A percentile compares a stretch with the other conserved stretches of the same genome.
These are phyloP conservation scores for Fusarium stilboides DNA, from an alignment of 2,329 filamentous ascomycete species.

Conservation along the genomic window DNA sequence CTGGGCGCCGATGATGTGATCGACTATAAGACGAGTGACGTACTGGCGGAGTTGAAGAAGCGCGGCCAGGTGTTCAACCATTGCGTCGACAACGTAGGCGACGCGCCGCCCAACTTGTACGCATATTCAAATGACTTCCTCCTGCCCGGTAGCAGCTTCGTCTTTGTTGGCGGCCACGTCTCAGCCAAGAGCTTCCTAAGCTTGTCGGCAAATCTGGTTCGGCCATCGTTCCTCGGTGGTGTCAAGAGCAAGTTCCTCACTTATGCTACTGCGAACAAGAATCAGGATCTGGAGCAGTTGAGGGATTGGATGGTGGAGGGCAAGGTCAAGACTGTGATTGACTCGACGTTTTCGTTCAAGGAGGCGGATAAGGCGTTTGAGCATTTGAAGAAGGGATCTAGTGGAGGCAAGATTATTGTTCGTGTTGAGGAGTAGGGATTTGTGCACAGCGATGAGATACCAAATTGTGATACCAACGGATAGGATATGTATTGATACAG, in stretches of 20 bases:
- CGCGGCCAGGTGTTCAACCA: slow-evolving; percentile 65
- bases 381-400: slow-evolving; percentile 71
- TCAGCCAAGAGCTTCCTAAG: slow-evolving; percentile 47
- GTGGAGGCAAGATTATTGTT: slow-evolving; percentile 73
- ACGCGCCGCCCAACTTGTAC: slow-evolving; percentile 66
- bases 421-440: slow-evolving; percentile 32
- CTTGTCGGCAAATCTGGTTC: slow-evolving; percentile 46
- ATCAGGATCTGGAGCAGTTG: slow-evolving; percentile 65
- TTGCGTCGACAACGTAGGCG: slow-evolving; percentile 74
- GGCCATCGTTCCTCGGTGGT: slow-evolving; percentile 58
- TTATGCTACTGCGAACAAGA: slow-evolving; percentile 58
- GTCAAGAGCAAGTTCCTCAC: slow-evolving; percentile 60
- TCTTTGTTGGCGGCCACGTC: slow-evolving; percentile 64
- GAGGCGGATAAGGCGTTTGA: slow-evolving; percentile 71
- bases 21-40: slow-evolving; percentile 69
- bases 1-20: slow-evolving; percentile 77
- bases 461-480: slow-evolving; percentile 21
- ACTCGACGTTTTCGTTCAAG: slow-evolving; percentile 69
- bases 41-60: slow-evolving; percentile 63
- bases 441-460: slow-evolving; percentile 11
- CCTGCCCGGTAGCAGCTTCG: slow-evolving; percentile 62
- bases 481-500: not conserved
- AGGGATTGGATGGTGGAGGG: slow-evolving; percentile 70
- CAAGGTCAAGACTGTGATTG: slow-evolving; percentile 70
- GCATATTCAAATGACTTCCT: slow-evolving; percentile 66